phyloP scores from a whole-genome alignment of 805 yeast species.

The Ogataea chonburiensis region DNA sequence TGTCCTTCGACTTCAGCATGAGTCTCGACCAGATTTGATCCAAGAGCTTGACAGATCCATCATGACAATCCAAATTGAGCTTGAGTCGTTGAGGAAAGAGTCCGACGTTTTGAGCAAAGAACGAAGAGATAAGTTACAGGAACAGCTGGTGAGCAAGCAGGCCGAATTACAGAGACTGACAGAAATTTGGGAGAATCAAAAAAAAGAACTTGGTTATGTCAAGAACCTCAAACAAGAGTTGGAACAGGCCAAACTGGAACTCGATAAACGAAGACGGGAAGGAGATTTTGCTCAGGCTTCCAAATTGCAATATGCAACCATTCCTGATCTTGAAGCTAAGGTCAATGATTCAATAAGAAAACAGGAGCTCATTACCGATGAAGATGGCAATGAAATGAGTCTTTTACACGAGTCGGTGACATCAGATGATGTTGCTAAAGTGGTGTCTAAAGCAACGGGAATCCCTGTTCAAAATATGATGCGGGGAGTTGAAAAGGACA shows the following conservation, averaged over 20 bases:
- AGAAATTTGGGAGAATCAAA: slow-evolving; percentile 84
- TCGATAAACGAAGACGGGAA: slow-evolving; percentile 78
- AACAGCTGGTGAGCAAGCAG: slow-evolving; percentile 59
- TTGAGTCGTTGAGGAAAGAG: slow-evolving; percentile 91
- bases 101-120: slow-evolving; percentile 82
- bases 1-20: slow-evolving; percentile 90
- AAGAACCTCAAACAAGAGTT: slow-evolving; percentile 78
- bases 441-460: slow-evolving; percentile 92
- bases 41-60: slow-evolving; percentile 84
- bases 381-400: slow-evolving; percentile 27
- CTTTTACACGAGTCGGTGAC: slow-evolving; percentile 90
- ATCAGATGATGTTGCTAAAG: slow-evolving; percentile 89
- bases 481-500: slow-evolving; percentile 87
- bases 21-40: slow-evolving; percentile 93
- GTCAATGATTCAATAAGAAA: slow-evolving; percentile 46
- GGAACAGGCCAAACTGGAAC: slow-evolving; percentile 79
- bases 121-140: slow-evolving; percentile 70
- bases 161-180: slow-evolving; percentile 71
- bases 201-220: slow-evolving; percentile 67
- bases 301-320: slow-evolving; percentile 79
- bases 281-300: slow-evolving; percentile 90
- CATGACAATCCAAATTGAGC: slow-evolving; percentile 92
- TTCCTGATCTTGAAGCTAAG: slow-evolving; percentile 72
- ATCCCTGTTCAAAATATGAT: slow-evolving; percentile 87
- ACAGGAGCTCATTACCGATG: slow-evolving; percentile 34